These are phyloP conservation scores for Leucosporidium creatinivorum DNA, from an alignment of 768 basidiomycete genomes.

Conservation along the genomic window DNA sequence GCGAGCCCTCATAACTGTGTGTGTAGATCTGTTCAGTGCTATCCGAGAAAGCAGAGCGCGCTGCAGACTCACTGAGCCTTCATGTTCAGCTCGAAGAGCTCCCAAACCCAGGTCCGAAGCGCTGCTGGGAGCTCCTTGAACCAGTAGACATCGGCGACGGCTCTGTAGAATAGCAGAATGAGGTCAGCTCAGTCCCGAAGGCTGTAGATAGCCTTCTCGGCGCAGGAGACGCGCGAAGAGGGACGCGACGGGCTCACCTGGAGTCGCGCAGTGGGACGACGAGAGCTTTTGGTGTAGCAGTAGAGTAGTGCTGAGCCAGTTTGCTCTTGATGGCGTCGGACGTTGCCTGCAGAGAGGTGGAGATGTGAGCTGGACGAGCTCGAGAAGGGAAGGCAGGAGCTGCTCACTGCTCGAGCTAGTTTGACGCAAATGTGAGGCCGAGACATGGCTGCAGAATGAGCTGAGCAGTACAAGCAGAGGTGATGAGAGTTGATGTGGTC, in stretches of 20 bases:
- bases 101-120: neutral
- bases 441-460: too few relatives aligned
- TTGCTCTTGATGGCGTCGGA: too few relatives aligned
- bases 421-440: too few relatives aligned
- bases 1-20: conserved; percentile 55
- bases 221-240: too few relatives aligned
- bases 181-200: neutral
- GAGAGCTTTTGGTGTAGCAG: neutral
- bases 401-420: too few relatives aligned
- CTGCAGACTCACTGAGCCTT: neutral
- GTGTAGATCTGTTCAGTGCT: too few relatives aligned
- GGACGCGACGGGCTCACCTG: neutral
- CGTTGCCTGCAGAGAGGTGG: too few relatives aligned
- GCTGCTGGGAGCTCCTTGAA: neutral
- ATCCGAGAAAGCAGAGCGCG: neutral
- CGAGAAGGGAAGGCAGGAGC: too few relatives aligned
- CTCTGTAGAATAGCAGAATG: neutral
- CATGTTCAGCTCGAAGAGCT: neutral
- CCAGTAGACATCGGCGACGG: neutral
- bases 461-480: too few relatives aligned
- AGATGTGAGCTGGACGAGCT: too few relatives aligned
- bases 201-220: neutral
- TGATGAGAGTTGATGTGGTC: too few relatives aligned
- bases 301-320: too few relatives aligned
- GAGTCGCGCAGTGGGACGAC: neutral